Evolutionary conservation across 495 filamentous ascomycete genomes (phyloP).

Genomic region (Podospora didyma): DNA sequence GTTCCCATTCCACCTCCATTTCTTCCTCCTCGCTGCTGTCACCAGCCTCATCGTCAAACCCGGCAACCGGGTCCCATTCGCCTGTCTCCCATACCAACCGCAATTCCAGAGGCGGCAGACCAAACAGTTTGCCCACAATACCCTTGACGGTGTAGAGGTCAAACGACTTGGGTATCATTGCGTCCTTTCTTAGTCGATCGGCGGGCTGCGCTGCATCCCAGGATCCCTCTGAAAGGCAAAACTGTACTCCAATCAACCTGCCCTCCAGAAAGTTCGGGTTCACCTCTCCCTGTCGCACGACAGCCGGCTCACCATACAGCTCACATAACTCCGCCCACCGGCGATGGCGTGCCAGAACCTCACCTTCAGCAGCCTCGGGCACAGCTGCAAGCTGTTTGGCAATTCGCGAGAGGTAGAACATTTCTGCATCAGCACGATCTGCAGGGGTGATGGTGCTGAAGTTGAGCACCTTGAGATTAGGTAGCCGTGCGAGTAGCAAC

Average conservation of each 20-base stretch:
- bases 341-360: constrained; percentile 56
- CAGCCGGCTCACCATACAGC: constrained; percentile 60
- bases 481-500: constrained; percentile 76
- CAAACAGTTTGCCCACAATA: constrained; percentile 67
- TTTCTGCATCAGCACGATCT: constrained; percentile 81
- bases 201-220: constrained; percentile 5
- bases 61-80: constrained; percentile 73
- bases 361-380: constrained; percentile 48
- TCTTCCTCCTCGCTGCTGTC: constrained; percentile 54
- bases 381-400: constrained; percentile 64
- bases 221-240: constrained; percentile 32
- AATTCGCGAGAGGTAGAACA: constrained; percentile 85
- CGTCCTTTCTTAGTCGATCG: constrained; percentile 3
- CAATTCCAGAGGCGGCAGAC: constrained; percentile 56
- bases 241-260: constrained; percentile 62
- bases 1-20: constrained; percentile 20
- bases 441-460: constrained; percentile 65
- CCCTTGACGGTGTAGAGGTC: constrained; percentile 80
- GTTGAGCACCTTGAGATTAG: constrained; percentile 66
- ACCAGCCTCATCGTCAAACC: constrained; percentile 57
- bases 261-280: constrained; percentile 70
- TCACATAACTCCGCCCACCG: constrained; percentile 71
- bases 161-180: constrained; percentile 63
- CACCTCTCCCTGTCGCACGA: constrained; percentile 49
- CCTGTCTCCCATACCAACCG: constrained; percentile 76